Base-by-base conservation (phyloP, 495 filamentous ascomycete genomes). In the Bombardia bombarda region DNA sequence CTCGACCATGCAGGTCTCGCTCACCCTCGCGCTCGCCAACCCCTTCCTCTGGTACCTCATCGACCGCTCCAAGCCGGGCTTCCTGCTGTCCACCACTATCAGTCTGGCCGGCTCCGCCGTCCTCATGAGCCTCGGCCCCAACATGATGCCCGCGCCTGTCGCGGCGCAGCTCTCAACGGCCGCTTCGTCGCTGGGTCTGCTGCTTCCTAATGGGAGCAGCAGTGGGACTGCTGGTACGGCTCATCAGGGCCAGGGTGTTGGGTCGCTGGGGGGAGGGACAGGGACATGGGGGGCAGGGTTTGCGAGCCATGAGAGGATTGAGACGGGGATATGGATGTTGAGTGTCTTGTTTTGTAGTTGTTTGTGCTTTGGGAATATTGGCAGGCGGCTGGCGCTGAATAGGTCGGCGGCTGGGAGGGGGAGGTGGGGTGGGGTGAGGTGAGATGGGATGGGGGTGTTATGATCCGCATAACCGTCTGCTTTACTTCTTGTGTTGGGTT, bases 341-440 rank as follows among this genome's bases (percentile, higher is more conserved):
- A 93, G 85, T 58, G 88, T 96, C 24, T 58, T 98, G 51, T 98
- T 96, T 67, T 95, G 92, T 60, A 86, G 82, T 39, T 87, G 86
- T 49, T 82, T 97, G 21, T 96, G 89, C 63, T 96, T 98, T 74
- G 92, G 92, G 19, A 96, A 95, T 61, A 84, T 97, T 53, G 92
- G 92, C 7, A 70, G 92, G 48, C 72, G 87, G 59, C 66, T 96
- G 43, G 83, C 84, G 24, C 62, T 79, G 38, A 66, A 61, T 32
- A 55, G 55, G 14, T 58, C 53, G 7, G 56, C 52, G 2, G 52
- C 46, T 1, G 53, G 48, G 9, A 59, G 54, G 43, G 66, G 66
- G 7, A 46, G 63, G 22, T 68, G 64, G 65, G 65, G 47, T 6
- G 61, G 56, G 25, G 53, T 64, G 24, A 47, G 56, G 53, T 62